Evolutionary conservation across 257 asterid genomes (phyloP).

Genomic region (Nicotiana tabacum): DNA sequence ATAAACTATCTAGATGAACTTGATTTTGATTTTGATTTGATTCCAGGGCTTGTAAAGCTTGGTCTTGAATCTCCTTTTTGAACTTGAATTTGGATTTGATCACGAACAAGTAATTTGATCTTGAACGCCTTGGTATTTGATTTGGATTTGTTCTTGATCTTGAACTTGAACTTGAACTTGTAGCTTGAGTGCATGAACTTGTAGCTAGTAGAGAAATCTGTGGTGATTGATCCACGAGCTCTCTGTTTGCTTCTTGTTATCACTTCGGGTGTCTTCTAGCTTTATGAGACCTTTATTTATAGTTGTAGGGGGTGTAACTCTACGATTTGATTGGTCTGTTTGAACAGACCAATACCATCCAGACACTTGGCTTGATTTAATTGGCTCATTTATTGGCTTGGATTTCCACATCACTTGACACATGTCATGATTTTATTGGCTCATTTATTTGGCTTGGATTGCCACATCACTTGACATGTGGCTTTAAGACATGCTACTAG

Average conservation of each 20-base stretch:
- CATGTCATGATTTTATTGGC: no score
- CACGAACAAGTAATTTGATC: background rate
- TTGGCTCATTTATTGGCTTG: no score
- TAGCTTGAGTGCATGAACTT: no score
- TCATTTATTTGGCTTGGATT: no score
- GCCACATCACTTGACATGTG: no score
- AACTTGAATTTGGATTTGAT: background rate
- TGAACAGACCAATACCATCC: no score
- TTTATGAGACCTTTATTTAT: background rate
- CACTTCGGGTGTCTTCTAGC: rapidly evolving
- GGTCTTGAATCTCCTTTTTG: background rate
- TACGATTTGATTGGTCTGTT: no score
- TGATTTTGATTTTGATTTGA: background rate
- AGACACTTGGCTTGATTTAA: no score
- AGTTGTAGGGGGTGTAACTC: no score
- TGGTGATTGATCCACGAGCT: background rate
- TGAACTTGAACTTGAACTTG: background rate
- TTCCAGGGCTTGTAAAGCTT: background rate
- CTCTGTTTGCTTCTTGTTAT: background rate
- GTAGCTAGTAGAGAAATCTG: background rate
- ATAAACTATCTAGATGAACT: background rate
- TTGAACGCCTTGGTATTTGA: background rate
- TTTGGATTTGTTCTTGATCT: background rate
- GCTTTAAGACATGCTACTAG: no score
- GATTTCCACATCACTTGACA: no score